These are phyloP conservation scores for Orbilia quercus DNA, from an alignment of 2,329 filamentous ascomycete species.

Conservation along the genomic window DNA sequence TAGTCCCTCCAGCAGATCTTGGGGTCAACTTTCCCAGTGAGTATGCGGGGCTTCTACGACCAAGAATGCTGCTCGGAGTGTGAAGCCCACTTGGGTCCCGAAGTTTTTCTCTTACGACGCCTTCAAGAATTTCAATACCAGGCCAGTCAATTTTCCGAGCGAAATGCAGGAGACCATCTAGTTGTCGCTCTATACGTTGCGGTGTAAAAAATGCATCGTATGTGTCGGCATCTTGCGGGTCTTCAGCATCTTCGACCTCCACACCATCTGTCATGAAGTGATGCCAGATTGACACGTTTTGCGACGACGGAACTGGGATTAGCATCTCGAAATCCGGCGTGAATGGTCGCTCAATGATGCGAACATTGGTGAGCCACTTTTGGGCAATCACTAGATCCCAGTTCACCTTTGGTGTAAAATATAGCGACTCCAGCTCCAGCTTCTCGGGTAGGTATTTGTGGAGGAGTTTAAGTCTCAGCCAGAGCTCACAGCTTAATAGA, in stretches of 20 bases:
- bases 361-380: slow-evolving; percentile 76
- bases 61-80: slow-evolving; percentile 58
- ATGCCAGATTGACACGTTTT: slow-evolving; percentile 57
- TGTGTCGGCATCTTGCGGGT: slow-evolving; percentile 42
- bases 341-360: slow-evolving; percentile 66
- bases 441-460: slow-evolving; percentile 69
- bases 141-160: slow-evolving; percentile 74
- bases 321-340: slow-evolving; percentile 45
- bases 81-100: slow-evolving; percentile 57
- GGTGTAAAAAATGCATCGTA: slow-evolving; percentile 62
- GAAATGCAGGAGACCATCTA: slow-evolving; percentile 73
- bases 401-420: slow-evolving; percentile 71
- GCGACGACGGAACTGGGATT: slow-evolving; percentile 60
- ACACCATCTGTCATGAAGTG: slow-evolving; percentile 58
- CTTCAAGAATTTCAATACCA: slow-evolving; percentile 67
- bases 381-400: slow-evolving; percentile 75
- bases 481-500: slow-evolving; percentile 73
- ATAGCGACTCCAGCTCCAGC: slow-evolving; percentile 68
- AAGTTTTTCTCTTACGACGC: slow-evolving; percentile 66
- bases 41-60: slow-evolving; percentile 59
- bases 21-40: slow-evolving; percentile 60
- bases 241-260: slow-evolving; percentile 52
- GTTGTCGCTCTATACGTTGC: slow-evolving; percentile 70
- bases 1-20: slow-evolving; percentile 63
- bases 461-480: slow-evolving; percentile 70